Base-by-base conservation (phyloP, 306 rosid species). In the Quillaja saponaria region DNA sequence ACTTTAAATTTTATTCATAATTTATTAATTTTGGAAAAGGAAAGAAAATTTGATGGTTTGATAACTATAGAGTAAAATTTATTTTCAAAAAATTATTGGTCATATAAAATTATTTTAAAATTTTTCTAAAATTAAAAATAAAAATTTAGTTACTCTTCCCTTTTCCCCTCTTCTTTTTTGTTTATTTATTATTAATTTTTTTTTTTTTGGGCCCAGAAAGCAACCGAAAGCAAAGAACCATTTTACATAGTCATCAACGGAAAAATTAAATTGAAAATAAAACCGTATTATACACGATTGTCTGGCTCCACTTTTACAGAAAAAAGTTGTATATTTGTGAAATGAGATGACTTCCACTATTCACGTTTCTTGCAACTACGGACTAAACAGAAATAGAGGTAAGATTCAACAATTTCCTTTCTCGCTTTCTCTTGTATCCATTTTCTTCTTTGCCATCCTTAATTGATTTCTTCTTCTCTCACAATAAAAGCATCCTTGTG, bases 331-430 rank as follows among this genome's bases (percentile, higher is more conserved):
- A n/a, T n/a, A n/a, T n/a, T n/a, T 53, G 57, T 68, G 61, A 59
- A 66, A 68, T 40, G 69, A 19, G 47, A 58, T 54, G 19, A 55
- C 54, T 60, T 70, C 68, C 67, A n/a, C 76, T 67, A 82, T 83
- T 85, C 87, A 80, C 78, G 74, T 81, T 91, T 84, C 85, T 81
- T 78, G 74, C 78, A 66, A 56, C 67, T 77, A 35, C 72, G 58
- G 67, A 40, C 76, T 58, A 48, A 58, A 49, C 60, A 71, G 31
- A 31, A 50, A 40, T 76, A 13, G 54, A 68, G 82, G 85, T 80
- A 80, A 73, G 66, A 57, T 50, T 75, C 78, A 62, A 56, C 44
- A 49, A 39, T 66, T 80, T 71, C 49, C 46, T 55, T 58, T 8
- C 51, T 38, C 58, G 34, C 56, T 34, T 47, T 55, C 63, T 15